Percentiles rank a stretch among this genome's conserved stretches.
phyloP scores from a whole-genome alignment of 1,284 basidiomycete genomes.

The Moesziomyces antarcticus region DNA sequence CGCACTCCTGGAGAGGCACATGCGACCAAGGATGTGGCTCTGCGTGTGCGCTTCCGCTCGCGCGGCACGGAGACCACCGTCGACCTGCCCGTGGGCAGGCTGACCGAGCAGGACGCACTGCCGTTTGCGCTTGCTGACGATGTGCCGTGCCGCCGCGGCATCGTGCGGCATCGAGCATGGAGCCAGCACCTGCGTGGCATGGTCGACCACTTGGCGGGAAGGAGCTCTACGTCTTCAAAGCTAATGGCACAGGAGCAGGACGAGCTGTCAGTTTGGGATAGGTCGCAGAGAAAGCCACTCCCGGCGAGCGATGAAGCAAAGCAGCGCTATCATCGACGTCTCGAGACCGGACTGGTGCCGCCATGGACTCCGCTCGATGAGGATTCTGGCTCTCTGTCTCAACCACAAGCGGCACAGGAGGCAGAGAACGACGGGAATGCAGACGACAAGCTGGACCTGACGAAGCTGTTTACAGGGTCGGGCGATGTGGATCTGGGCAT shows the following conservation, averaged over 20 bases:
- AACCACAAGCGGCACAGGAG: conserved; percentile 3
- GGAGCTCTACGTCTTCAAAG: background rate
- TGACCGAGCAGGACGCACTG: conserved; percentile 20
- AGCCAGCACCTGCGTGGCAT: background rate
- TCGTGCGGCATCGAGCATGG: background rate
- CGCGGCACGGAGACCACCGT: conserved; percentile 1
- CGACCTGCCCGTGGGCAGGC: conserved; percentile 15
- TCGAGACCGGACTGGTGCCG: background rate
- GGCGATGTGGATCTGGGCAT: conserved; percentile 27
- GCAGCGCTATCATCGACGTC: conserved; percentile 2
- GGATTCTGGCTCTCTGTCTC: background rate
- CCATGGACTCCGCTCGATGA: conserved; percentile 31
- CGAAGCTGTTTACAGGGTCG: conserved; percentile 1
- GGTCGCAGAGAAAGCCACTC: conserved; percentile 5
- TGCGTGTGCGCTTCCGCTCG: conserved; percentile 13
- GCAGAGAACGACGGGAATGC: background rate
- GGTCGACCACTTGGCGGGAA: background rate
- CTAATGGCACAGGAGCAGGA: background rate
- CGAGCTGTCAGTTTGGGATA: conserved; percentile 23
- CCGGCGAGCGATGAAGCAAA: conserved; percentile 21
- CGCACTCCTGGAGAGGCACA: background rate
- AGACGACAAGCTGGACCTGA: background rate
- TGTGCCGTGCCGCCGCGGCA: conserved; percentile 32
- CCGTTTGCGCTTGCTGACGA: conserved; percentile 40
- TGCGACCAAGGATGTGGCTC: conserved; percentile 1